These are phyloP conservation scores for Capsicum pubescens DNA, from an alignment of 257 asterid species.

Conservation along the genomic window DNA sequence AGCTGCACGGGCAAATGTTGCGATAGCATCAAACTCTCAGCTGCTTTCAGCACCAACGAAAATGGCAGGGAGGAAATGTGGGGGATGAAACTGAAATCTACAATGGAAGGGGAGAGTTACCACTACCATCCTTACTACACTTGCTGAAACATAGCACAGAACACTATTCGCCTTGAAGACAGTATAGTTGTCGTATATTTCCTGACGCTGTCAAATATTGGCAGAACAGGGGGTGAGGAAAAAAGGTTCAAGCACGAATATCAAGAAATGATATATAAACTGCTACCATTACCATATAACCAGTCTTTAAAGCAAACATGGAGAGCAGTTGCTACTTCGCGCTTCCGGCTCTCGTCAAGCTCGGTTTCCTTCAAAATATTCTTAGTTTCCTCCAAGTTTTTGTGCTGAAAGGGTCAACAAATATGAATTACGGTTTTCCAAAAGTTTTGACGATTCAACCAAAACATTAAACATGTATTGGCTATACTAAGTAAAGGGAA, in stretches of 20 bases:
- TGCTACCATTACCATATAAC: constrained; percentile 75
- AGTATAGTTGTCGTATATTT: constrained; percentile 90
- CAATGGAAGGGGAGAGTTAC: constrained; percentile 16
- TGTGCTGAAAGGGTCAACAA: constrained; percentile 54
- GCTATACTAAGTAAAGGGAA: background rate
- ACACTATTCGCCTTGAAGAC: constrained; percentile 73
- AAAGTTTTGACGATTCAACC: constrained; percentile 18
- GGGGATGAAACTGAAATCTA: constrained; percentile 23
- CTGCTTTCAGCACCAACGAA: constrained; percentile 32
- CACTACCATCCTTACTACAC: background rate
- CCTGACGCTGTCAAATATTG: constrained; percentile 77
- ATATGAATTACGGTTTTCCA: constrained; percentile 23
- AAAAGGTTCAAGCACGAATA: background rate
- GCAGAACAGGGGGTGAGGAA: constrained; percentile 6
- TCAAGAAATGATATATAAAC: background rate
- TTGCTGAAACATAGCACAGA: constrained; percentile 19
- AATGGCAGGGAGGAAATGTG: constrained; percentile 26
- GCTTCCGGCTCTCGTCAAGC: constrained; percentile 87
- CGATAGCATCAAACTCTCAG: constrained; percentile 30
- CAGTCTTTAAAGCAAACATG: constrained; percentile 92
- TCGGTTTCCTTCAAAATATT: constrained; percentile 72
- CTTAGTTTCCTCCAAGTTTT: constrained; percentile 75
- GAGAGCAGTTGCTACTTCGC: constrained; percentile 81
- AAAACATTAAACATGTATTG: background rate
- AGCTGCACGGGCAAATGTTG: background rate